Evolutionary conservation across 1,284 basidiomycete genomes (phyloP), one percentile per base, ranked within the genome.

Genomic region (Ceratobasidium sp.): DNA sequence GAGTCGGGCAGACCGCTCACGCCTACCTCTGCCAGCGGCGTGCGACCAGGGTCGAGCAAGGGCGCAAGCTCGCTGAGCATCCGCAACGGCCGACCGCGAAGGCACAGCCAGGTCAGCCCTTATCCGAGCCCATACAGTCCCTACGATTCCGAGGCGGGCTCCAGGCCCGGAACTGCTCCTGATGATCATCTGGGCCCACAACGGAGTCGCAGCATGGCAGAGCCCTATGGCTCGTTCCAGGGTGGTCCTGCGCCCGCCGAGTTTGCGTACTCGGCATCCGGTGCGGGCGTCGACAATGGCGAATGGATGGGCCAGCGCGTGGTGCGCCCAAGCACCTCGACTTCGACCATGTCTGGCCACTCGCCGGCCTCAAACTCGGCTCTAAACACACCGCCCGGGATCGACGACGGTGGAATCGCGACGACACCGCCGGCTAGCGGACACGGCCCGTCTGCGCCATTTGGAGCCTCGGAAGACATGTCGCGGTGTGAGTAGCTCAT

Each of bases 51-150:
- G 71, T 66, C 77, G 17, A 79, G 76, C 65, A 76, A 77, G 57
- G 57, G 76, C 32, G 64, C 76, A 9, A 62, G 66, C 32, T 70
- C 54, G 64, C 66, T 92, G 59, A 90, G 91, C 82, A 87, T 94
- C 43, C 89, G 92, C 43, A 71, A 78, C 68, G 74, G 66, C 43
- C 87, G 92, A 49, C 87, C 87, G 64, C 86, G 92, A 56, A 87
- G 92, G 76, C 93, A 94, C 84, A 92, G 91, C 81, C 93, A 94
- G 32, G 90, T 93, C 87, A 91, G 90, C 79, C 93, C 93, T 13
- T 94, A 94, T 82, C 93, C 92, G 11, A 90, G 89, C 77, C 92
- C 92, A 62, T 94, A 94, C 83, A 90, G 91, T 77, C 88, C 90
- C 68, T 86, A 68, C 43, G 68, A 76, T 43, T 68, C 88, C 74